Base-by-base conservation (phyloP, 2,329 filamentous ascomycete species). In the Teratosphaeria epicoccoides region DNA sequence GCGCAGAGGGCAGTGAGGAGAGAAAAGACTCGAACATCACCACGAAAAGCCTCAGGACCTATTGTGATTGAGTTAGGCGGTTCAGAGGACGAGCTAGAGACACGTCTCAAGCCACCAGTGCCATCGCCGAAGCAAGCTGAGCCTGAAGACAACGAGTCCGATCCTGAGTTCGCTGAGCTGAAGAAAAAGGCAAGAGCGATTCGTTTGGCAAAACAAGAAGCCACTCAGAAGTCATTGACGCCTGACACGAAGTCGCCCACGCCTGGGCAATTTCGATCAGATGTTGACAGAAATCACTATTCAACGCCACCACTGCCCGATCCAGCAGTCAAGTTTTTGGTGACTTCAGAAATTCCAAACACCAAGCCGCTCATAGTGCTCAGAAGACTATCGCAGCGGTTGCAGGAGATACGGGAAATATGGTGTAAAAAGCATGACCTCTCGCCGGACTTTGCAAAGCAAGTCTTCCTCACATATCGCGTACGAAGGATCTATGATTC, bases 381-480 rank as follows among this genome's bases (percentile, higher is more conserved):
- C 47, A 80, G 86, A 37, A 81, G 80, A 59, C 75, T 87, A 54
- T 80, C 79, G 28, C 85, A 87, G 62, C 74, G 78, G 2, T 72
- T 96, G 5, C 77, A 79, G 54, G 73, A 85, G 51, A 80, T 90
- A 5, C 79, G 83, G 43, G 66, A 80, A 33, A 80, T 79, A 11
- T 96, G 88, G 87, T 80, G 85, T 59, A 70, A 73, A 11, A 75
- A 76, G 50, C 84, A 90, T 63, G 67, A 66, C 1, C 76, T 81
- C 46, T 67, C 72, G 1, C 68, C 71, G 2, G 71, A 77, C 2
- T 65, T 76, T 23, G 68, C 75, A 17, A 70, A 76, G 4, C 71
- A 74, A 0, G 72, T 94, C 17, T 85, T 93, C 60, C 76, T 97
- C 51, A 93, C 87, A 0, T 95, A 87, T 84, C 83, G 83, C 56